phyloP scores from a whole-genome alignment of 768 basidiomycete genomes.

The Lactarius sp. region DNA sequence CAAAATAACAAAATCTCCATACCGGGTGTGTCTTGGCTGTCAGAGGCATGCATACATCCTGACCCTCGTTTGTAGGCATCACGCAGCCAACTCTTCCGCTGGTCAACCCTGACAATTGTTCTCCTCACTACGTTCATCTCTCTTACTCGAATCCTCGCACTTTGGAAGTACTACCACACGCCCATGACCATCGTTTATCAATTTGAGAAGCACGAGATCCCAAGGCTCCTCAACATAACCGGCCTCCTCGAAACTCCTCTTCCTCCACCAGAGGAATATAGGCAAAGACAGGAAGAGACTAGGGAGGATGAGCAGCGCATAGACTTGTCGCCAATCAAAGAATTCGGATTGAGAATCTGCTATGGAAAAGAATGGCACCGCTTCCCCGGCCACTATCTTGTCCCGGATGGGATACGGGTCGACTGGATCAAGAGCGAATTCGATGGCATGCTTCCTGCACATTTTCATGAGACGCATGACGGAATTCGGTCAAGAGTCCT shows the following conservation, averaged over 20 bases:
- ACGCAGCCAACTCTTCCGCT: slow-evolving; percentile 66
- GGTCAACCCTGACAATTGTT: slow-evolving; percentile 67
- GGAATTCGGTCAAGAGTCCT: slow-evolving; percentile 50
- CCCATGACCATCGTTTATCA: slow-evolving; percentile 66
- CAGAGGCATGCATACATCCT: neutral
- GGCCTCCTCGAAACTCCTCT: slow-evolving; percentile 52
- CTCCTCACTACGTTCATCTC: slow-evolving; percentile 66
- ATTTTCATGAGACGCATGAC: slow-evolving; percentile 50
- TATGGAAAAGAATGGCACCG: slow-evolving; percentile 95
- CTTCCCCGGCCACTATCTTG: slow-evolving; percentile 85
- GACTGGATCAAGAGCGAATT: slow-evolving; percentile 92
- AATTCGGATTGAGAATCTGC: slow-evolving; percentile 74
- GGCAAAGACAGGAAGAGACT: slow-evolving; percentile 30
- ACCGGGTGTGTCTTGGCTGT: slow-evolving; percentile 53
- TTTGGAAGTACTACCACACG: slow-evolving; percentile 87
- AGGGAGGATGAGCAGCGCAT: slow-evolving; percentile 44
- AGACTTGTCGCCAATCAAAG: slow-evolving; percentile 61
- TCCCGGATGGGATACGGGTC: slow-evolving; percentile 79
- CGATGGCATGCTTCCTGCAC: slow-evolving; percentile 79
- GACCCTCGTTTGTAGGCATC: slow-evolving; percentile 54
- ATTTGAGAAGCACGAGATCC: slow-evolving; percentile 76
- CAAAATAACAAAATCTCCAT: slow-evolving; percentile 74
- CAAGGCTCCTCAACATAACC: slow-evolving; percentile 70
- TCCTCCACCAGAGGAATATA: slow-evolving; percentile 32
- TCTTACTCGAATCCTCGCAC: slow-evolving; percentile 71